phyloP scores from a whole-genome alignment of 352 stramenopile genomes.

The Pythium plurisporium region DNA sequence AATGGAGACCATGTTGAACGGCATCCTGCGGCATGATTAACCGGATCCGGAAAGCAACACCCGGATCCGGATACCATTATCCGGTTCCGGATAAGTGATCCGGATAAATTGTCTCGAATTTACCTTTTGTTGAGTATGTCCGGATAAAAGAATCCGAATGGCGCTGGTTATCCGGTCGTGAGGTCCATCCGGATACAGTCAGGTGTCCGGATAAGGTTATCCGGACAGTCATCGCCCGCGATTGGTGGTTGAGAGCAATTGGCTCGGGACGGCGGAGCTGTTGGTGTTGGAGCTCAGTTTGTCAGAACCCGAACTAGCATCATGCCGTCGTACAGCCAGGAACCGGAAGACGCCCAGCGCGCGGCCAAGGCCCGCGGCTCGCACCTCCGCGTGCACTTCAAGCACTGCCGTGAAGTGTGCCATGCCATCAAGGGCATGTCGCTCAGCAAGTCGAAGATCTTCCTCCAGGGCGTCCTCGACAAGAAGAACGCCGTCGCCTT shows the following conservation, averaged over 20 bases:
- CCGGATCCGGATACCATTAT: conserved; percentile 14
- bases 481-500: conserved; percentile 99
- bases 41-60: conserved; percentile 6
- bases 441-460: conserved; percentile 93
- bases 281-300: conserved; percentile 24
- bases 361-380: conserved; percentile 94
- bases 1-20: too few species aligned
- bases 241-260: conserved; percentile 63
- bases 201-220: conserved; percentile 21
- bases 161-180: neutral
- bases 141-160: conserved; percentile 3
- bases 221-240: conserved; percentile 19
- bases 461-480: conserved; percentile 95
- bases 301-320: conserved; percentile 72
- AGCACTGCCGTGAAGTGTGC: conserved; percentile 98
- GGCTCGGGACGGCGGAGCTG: neutral
- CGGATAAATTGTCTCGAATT: neutral
- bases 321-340: conserved; percentile 88
- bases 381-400: conserved; percentile 99
- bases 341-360: conserved; percentile 86
- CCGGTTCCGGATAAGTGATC: conserved; percentile 9
- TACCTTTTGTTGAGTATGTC: conserved; percentile 16
- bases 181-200: conserved; percentile 7
- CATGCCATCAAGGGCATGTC: conserved; percentile 98
- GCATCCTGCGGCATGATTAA: too few species aligned